Evolutionary conservation across 257 asterid species (phyloP), one percentile per base, ranked within the genome.

Genomic region (Scutellaria baicalensis): DNA sequence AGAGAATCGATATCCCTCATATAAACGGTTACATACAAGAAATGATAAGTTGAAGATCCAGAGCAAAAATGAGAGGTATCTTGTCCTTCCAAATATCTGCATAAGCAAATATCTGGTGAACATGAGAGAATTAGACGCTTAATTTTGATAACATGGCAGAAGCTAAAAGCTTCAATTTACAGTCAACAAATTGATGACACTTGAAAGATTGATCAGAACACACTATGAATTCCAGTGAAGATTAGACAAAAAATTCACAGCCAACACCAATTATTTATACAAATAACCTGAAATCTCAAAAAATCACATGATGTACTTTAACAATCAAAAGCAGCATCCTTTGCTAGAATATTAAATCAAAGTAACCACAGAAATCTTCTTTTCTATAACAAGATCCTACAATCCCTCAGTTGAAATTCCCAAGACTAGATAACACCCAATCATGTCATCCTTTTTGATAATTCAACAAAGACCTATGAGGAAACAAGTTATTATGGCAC

Each of bases 11-110:
- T 87, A 92, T 75, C 96, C 97, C 77, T 85, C 98, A 80, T 84
- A 89, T 39, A 89, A 77, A 57, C 96, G 95, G 78, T 92, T 92
- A 57, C 85, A 81, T 44, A 87, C 57, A 68, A 92, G 91, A 81
- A 92, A 83, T 49, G 89, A 82, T 10, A 92, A 78, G 79, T 89
- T 92, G 75, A 87, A 88, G 57, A 77, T 65, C 97, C 98, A 92
- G 48, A 92, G 83, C 72, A 81, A 62, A 69, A 73, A 78, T 36
- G 84, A 75, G 84, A 88, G 88, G 81, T 81, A 86, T 64, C 69
- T 85, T 59, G 86, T 84, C 86, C 90, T 84, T 78, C 96, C 96
- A 80, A 82, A 82, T 78, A 84, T 81, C 97, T 91, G 92, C 82
- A 84, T 51, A 78, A 77, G 51, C 77, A 73, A 84, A 77, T 42